Evolutionary conservation across 2,329 filamentous ascomycete species (phyloP).

Genomic region (Orbilia oligospora): DNA sequence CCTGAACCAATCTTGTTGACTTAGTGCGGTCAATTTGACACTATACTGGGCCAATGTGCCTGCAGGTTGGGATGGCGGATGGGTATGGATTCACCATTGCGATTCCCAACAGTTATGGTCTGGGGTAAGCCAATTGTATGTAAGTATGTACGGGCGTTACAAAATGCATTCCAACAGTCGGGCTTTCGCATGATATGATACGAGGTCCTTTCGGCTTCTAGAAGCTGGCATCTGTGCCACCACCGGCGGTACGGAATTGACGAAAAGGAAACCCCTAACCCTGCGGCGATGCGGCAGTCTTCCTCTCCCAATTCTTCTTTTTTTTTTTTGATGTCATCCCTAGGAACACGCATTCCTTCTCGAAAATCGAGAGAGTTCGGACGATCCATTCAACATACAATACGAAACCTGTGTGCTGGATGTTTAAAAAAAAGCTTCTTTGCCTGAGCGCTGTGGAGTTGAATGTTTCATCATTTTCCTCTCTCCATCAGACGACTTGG

Average conservation of each 20-base stretch:
- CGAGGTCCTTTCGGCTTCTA: conserved; percentile 23
- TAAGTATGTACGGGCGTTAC: conserved; percentile 25
- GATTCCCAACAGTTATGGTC: conserved; percentile 54
- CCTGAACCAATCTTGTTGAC: conserved; percentile 17
- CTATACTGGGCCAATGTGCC: not conserved
- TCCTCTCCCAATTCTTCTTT: not conserved
- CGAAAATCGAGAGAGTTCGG: not conserved
- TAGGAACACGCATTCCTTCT: not conserved
- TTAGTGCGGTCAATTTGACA: conserved; percentile 1
- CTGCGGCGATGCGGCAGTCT: not conserved
- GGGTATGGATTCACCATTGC: conserved; percentile 23
- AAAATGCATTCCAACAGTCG: conserved; percentile 32
- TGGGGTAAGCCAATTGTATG: conserved; percentile 9
- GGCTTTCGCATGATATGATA: conserved; percentile 20
- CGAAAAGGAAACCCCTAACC: not conserved
- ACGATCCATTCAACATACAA: not conserved
- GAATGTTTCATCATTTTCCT: conserved; percentile 37
- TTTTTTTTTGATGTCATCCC: not conserved
- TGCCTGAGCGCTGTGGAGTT: conserved; percentile 26
- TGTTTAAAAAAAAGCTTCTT: conserved; percentile 13
- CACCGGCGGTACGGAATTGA: conserved; percentile 28
- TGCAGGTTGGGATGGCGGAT: conserved; percentile 45
- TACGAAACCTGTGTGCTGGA: conserved; percentile 1
- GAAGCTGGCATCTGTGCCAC: conserved; percentile 24
- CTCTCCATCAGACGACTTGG: conserved; percentile 53